A percentile compares a stretch with the other conserved stretches of the same genome.
Conservation (phyloP, 2,329 filamentous ascomycete genomes). For the Cladosporium sp. region DNA sequence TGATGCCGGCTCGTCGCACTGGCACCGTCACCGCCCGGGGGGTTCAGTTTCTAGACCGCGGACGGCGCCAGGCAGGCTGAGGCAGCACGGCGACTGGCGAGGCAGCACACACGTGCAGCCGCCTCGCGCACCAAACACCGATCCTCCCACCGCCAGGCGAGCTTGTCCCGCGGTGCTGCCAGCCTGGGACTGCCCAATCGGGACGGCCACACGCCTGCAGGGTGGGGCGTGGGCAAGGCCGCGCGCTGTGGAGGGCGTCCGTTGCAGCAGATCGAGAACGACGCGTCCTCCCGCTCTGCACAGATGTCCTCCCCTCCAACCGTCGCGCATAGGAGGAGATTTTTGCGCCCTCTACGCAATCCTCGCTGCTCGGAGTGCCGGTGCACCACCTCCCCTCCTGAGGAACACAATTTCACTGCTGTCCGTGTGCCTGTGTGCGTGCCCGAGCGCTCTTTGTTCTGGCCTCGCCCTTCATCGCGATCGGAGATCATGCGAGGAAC, state of each 20-base stretch:
- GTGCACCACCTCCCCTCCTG: too few relatives aligned
- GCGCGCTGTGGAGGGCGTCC: conserved; percentile 1
- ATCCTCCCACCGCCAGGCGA: neutral
- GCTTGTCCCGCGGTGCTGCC: conserved; percentile 4
- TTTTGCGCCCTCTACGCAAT: neutral
- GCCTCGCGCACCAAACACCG: neutral
- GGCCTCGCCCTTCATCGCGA: too few relatives aligned
- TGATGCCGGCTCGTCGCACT: neutral
- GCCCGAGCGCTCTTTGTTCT: too few relatives aligned
- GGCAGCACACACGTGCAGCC: neutral
- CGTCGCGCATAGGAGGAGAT: conserved; percentile 8
- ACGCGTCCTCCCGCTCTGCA: conserved; percentile 9
- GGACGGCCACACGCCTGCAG: neutral
- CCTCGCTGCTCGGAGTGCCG: too few relatives aligned
- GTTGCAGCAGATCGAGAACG: conserved; percentile 1
- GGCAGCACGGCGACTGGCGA: conserved; percentile 3
- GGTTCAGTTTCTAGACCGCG: conserved; percentile 6
- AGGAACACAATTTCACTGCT: too few relatives aligned
- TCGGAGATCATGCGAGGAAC: too few relatives aligned
- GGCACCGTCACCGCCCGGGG: too few relatives aligned
- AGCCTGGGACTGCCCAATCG: conserved; percentile 7
- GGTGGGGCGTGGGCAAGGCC: conserved; percentile 7
- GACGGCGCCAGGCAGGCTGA: neutral
- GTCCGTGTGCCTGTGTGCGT: too few relatives aligned
- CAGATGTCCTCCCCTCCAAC: conserved; percentile 1